phyloP scores from a whole-genome alignment of 225 moss, liverwort and hornwort genomes.

The Marchantia paleacea region DNA sequence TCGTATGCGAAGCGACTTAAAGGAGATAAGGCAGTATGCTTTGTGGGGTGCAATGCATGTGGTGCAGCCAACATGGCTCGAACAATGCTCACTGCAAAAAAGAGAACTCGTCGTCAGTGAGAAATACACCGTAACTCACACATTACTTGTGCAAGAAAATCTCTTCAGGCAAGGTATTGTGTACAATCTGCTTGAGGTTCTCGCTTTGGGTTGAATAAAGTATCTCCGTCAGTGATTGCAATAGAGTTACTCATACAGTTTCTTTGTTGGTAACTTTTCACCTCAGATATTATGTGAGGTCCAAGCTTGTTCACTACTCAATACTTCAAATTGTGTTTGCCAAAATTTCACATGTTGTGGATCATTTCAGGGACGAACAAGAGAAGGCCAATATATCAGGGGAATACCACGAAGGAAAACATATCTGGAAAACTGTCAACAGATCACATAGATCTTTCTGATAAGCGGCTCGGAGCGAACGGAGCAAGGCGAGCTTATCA shows the following conservation, averaged over 20 bases:
- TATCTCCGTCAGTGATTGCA: no score
- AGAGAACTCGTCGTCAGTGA: slow-evolving; percentile 54
- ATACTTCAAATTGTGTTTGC: neutral
- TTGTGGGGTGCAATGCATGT: slow-evolving; percentile 75
- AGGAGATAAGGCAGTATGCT: slow-evolving; percentile 69
- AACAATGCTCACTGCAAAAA: slow-evolving; percentile 69
- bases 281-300: neutral
- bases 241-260: no score
- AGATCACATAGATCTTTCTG: slow-evolving; percentile 4
- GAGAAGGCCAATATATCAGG: slow-evolving; percentile 7
- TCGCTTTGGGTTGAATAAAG: no score
- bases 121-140: slow-evolving; percentile 49
- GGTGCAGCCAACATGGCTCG: slow-evolving; percentile 71
- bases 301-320: neutral
- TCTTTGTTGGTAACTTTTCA: neutral
- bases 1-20: slow-evolving; percentile 50
- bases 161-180: slow-evolving; percentile 25
- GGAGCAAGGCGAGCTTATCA: neutral
- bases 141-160: slow-evolving; percentile 49
- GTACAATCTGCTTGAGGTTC: neutral
- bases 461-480: neutral
- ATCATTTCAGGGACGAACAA: slow-evolving; percentile 25
- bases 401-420: slow-evolving; percentile 29
- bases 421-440: slow-evolving; percentile 13
- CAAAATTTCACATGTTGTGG: neutral